Evolutionary conservation across 2,329 filamentous ascomycete genomes (phyloP).

Genomic region (Colletotrichum caudatum): DNA sequence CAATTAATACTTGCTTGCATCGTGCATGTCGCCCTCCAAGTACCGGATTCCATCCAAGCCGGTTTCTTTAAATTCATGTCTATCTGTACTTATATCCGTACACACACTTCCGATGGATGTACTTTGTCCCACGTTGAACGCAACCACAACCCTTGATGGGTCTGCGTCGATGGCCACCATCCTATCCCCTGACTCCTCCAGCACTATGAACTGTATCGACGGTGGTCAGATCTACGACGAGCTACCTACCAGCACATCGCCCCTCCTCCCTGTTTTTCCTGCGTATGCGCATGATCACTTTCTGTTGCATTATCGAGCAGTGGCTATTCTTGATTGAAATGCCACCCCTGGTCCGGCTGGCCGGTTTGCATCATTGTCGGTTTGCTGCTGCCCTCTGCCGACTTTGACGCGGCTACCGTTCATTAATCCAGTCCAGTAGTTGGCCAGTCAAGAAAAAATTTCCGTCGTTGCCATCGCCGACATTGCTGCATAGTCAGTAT

Average conservation of each 20-base stretch:
- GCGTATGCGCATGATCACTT: slow-evolving; percentile 36
- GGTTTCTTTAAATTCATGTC: neutral
- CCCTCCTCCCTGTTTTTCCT: slow-evolving; percentile 28
- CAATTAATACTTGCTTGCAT: neutral
- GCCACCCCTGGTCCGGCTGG: slow-evolving; percentile 16
- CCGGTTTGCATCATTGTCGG: slow-evolving; percentile 23
- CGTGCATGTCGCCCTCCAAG: neutral
- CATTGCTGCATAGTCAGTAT: neutral
- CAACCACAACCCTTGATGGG: slow-evolving; percentile 14
- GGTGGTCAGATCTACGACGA: neutral
- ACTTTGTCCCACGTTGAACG: slow-evolving; percentile 17
- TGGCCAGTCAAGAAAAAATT: neutral
- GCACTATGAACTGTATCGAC: neutral
- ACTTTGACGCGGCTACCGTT: neutral
- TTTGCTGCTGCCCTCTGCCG: slow-evolving; percentile 8
- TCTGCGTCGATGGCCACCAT: neutral
- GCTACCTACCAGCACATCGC: slow-evolving; percentile 8
- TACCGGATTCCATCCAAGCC: neutral
- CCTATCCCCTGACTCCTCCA: neutral
- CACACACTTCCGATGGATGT: neutral
- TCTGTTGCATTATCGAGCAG: slow-evolving; percentile 24
- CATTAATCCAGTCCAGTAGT: neutral
- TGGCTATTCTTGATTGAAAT: slow-evolving; percentile 28
- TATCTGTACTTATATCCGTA: neutral
- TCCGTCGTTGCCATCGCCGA: neutral